Conservation (phyloP, 306 rosid genomes). For the Argentina anserina region DNA sequence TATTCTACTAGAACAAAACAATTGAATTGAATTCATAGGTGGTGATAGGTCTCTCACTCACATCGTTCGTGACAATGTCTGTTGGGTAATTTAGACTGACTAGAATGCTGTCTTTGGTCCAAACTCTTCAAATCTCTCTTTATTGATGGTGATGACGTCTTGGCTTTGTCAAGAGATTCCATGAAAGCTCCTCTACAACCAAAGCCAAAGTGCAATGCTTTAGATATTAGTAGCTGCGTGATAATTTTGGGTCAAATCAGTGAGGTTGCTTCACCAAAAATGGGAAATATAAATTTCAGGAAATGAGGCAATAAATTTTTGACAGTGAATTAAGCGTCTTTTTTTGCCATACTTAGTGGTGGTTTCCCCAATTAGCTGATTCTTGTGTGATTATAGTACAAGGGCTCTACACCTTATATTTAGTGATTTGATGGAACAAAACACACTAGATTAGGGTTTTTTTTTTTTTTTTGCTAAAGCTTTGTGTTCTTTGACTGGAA, state of each 20-base stretch:
- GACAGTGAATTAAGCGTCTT: not conserved
- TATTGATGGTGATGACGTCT: constrained; percentile 40
- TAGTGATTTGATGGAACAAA: constrained; percentile 1
- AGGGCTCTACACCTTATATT: not conserved
- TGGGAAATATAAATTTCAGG: not conserved
- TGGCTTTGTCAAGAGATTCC: constrained; percentile 38
- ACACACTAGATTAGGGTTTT: not conserved
- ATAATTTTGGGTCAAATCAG: not conserved
- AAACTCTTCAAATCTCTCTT: constrained; percentile 31
- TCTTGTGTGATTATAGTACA: not conserved
- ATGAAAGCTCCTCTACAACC: constrained; percentile 1
- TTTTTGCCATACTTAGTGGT: not conserved
- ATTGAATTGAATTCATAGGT: not conserved
- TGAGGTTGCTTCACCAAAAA: constrained; percentile 2
- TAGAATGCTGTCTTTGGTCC: constrained; percentile 22
- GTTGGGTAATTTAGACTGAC: constrained; percentile 14
- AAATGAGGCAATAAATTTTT: not conserved
- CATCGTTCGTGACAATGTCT: constrained; percentile 18
- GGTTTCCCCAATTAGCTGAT: not conserved
- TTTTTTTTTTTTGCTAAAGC: not conserved
- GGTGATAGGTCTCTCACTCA: constrained; percentile 15
- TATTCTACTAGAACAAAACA: not conserved
- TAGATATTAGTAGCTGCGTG: constrained; percentile 4
- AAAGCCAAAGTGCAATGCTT: not conserved
- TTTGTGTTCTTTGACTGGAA: not conserved